These are phyloP conservation scores for Peterozyma xylosa DNA, from an alignment of 805 yeast species.

Conservation along the genomic window DNA sequence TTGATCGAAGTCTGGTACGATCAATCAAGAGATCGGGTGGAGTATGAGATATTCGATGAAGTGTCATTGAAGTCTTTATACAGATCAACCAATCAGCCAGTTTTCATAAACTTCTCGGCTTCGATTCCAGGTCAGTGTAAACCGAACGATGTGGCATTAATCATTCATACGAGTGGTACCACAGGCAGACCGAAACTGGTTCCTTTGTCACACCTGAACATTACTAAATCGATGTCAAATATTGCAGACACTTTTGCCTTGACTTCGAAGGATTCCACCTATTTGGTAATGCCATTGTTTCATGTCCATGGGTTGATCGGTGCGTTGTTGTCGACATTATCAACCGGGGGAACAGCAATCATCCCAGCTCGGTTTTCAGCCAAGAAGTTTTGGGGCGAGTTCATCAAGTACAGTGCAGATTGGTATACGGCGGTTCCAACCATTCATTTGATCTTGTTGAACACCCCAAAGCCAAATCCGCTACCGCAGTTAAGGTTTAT, in stretches of 20 bases:
- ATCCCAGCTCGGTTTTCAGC: conserved; percentile 62
- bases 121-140: conserved; percentile 33
- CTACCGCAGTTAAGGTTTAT: conserved; percentile 56
- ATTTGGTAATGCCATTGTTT: conserved; percentile 70
- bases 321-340: conserved; percentile 53
- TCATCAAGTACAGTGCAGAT: conserved; percentile 37
- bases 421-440: conserved; percentile 82
- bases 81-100: conserved; percentile 20
- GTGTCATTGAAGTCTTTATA: conserved; percentile 9
- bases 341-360: conserved; percentile 53
- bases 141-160: conserved; percentile 52
- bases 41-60: conserved; percentile 21
- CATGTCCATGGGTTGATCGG: conserved; percentile 73
- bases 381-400: conserved; percentile 51
- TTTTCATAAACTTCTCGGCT: conserved; percentile 19
- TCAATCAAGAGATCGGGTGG: conserved; percentile 30
- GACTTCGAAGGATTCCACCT: conserved; percentile 40
- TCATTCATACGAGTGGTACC: conserved; percentile 69
- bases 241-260: conserved; percentile 52
- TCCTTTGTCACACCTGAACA: conserved; percentile 59
- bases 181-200: conserved; percentile 75
- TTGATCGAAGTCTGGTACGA: conserved; percentile 48
- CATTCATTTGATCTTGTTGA: conserved; percentile 59
- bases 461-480: conserved; percentile 38
- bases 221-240: conserved; percentile 52